Conservation (phyloP, 768 basidiomycete genomes). For the Chiua virens region DNA sequence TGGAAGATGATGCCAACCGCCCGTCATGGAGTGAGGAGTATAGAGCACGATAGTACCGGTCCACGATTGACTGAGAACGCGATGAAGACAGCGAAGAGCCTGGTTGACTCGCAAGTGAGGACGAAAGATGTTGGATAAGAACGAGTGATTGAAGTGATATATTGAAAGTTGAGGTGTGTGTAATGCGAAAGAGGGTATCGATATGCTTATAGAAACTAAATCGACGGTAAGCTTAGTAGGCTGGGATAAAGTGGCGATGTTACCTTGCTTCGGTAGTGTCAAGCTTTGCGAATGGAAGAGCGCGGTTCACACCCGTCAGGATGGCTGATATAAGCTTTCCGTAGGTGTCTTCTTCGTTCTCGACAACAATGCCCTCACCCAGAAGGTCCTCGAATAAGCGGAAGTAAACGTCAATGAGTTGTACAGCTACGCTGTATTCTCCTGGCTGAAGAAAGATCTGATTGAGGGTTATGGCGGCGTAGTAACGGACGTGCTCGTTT, state of each 20-base stretch:
- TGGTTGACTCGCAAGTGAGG: constrained; percentile 46
- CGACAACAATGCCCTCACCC: constrained; percentile 48
- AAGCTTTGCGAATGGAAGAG: constrained; percentile 87
- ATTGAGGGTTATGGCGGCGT: constrained; percentile 91
- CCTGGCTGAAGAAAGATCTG: constrained; percentile 74
- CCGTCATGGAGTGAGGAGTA: constrained; percentile 88
- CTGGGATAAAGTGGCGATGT: constrained; percentile 17
- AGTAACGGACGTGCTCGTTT: constrained; percentile 83
- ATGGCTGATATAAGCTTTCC: constrained; percentile 87
- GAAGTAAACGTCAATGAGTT: constrained; percentile 89
- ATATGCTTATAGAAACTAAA: constrained; percentile 80
- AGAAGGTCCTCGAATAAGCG: constrained; percentile 90
- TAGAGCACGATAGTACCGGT: constrained; percentile 78
- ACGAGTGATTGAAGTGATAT: constrained; percentile 91
- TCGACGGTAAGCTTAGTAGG: not conserved
- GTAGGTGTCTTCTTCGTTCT: constrained; percentile 59
- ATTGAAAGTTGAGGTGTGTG: constrained; percentile 95
- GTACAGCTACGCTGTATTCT: constrained; percentile 73
- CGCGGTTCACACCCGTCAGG: constrained; percentile 92
- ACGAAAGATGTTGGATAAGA: constrained; percentile 81
- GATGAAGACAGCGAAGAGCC: constrained; percentile 41
- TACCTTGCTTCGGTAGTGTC: constrained; percentile 67
- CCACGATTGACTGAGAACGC: constrained; percentile 48
- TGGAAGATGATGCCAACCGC: constrained; percentile 78
- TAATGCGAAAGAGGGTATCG: constrained; percentile 91